Base-by-base conservation (phyloP, 1,284 basidiomycete genomes). In the Trichosporon ovoides region DNA sequence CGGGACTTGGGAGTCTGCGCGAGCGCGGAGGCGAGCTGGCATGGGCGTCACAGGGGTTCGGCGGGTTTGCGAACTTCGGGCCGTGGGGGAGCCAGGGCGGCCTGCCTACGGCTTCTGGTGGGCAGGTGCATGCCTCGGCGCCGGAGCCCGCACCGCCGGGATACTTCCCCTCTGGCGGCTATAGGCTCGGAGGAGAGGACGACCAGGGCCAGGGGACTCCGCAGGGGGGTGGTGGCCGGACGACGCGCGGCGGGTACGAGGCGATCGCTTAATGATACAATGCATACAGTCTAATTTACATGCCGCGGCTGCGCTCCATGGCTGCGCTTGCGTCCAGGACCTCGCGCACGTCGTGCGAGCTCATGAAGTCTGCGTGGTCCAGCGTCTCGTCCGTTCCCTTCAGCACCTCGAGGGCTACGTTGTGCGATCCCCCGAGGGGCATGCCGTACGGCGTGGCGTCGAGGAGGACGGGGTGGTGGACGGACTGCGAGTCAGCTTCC, bases 361-460 rank as follows among this genome's bases (percentile, higher is more conserved):
- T 66, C 75, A 92, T 88, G 65, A 91, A 81, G 68, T 94, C 91
- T 1, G 77, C 77, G 7, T 85, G 81, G 49, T 88, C 86, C 55
- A 96, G 80, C 18, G 78, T 81, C 76, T 94, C 90, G 73, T 97
- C 93, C 22, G 86, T 84, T 46, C 93, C 93, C 84, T 89, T 88
- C 55, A 97, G 78, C 66, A 96, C 90, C 74, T 97, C 93, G 33
- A 94, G 84, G 65, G 89, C 87, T 48, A 95, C 71, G 76, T 96
- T 94, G 22, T 86, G 70, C 9, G 68, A 64, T 7, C 76, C 76
- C 55, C 76, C 76, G 49, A 78, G 64, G 20, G 75, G 74, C 3
- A 74, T 59, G 38, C 67, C 68, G 1, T 69, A 72, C 2, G 69
- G 58, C 3, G 70, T 69, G 7, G 74, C 61, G 18, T 64, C 53